These are phyloP conservation scores for Podospora pseudoanserina DNA, from an alignment of 495 filamentous ascomycete species.

Conservation along the genomic window DNA sequence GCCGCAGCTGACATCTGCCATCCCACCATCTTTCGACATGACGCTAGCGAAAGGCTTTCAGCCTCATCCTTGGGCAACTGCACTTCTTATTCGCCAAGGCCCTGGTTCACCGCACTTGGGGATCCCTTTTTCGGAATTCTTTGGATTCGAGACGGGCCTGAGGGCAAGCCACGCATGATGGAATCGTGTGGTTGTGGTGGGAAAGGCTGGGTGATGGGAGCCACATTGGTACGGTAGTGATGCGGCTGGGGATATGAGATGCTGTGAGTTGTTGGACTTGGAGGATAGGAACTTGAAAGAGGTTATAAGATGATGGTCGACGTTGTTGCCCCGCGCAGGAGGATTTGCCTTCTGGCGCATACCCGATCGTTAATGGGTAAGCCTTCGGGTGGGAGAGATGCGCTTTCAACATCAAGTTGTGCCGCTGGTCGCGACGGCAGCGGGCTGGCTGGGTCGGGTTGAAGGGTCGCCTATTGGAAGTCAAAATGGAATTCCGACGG, in stretches of 20 bases:
- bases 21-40: conserved; percentile 3
- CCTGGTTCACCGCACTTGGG: background rate
- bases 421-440: background rate
- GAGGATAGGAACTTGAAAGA: background rate
- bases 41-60: conserved; percentile 1
- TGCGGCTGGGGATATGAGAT: background rate
- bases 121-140: background rate
- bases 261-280: background rate
- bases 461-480: background rate
- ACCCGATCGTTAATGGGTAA: background rate
- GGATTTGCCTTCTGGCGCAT: background rate
- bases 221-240: background rate
- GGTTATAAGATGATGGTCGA: background rate
- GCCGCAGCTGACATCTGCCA: conserved; percentile 1
- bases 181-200: background rate
- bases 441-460: background rate
- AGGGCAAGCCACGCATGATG: background rate
- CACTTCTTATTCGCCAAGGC: background rate
- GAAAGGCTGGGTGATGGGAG: background rate
- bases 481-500: background rate
- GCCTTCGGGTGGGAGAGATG: background rate
- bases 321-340: background rate
- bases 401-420: background rate
- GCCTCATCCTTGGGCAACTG: background rate
- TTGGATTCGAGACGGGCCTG: conserved; percentile 3